phyloP scores from a whole-genome alignment of 225 moss, liverwort and hornwort species.

The Asterella californica region DNA sequence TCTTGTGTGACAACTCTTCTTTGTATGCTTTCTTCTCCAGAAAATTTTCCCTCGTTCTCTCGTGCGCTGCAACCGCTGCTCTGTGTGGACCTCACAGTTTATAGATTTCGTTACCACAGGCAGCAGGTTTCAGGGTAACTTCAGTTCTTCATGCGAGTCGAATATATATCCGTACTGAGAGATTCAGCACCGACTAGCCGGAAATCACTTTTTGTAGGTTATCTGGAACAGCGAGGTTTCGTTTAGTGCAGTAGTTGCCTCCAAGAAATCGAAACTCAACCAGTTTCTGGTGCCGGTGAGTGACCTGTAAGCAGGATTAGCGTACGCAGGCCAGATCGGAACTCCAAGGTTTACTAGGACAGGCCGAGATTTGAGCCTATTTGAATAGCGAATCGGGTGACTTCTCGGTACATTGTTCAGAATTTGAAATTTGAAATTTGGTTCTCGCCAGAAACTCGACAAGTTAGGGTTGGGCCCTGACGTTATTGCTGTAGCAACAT shows the following conservation, averaged over 20 bases:
- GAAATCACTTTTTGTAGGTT: not conserved
- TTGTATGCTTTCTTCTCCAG: not conserved
- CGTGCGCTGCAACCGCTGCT: not conserved
- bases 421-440: too few relatives aligned
- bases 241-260: not conserved
- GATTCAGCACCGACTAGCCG: not conserved
- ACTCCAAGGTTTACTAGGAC: not conserved
- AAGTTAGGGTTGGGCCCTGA: not conserved
- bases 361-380: not conserved
- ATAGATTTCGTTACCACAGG: not conserved
- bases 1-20: not conserved
- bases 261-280: not conserved
- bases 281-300: not conserved
- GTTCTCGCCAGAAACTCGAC: too few relatives aligned
- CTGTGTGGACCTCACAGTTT: constrained; percentile 1
- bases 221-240: not conserved
- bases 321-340: not conserved
- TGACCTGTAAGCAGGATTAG: not conserved
- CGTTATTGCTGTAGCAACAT: not conserved
- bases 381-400: not conserved
- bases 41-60: not conserved
- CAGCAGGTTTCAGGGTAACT: not conserved
- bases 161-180: not conserved
- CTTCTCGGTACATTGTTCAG: too few relatives aligned
- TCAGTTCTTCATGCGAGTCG: not conserved